These are phyloP conservation scores for Pseudoturritis turrita DNA, from an alignment of 345 rosid species.

Conservation along the genomic window DNA sequence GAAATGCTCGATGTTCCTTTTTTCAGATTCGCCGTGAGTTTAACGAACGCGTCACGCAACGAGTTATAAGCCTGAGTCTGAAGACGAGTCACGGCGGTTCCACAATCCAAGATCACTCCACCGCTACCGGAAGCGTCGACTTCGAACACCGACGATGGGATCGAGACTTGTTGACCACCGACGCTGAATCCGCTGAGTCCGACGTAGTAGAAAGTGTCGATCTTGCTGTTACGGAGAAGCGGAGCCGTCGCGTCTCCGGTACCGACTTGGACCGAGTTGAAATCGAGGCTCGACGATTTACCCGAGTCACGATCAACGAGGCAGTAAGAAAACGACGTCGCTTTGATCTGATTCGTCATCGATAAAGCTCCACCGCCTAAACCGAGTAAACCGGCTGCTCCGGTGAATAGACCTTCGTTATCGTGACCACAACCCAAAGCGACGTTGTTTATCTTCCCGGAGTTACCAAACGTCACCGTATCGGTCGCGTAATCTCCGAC, in stretches of 20 bases:
- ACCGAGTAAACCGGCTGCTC: conserved; percentile 84
- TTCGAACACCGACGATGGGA: conserved; percentile 54
- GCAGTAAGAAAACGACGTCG: conserved; percentile 81
- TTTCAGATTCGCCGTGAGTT: conserved; percentile 34
- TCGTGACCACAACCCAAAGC: conserved; percentile 88
- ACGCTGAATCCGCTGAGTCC: conserved; percentile 81
- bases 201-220: conserved; percentile 83
- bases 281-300: conserved; percentile 66
- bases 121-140: conserved; percentile 71
- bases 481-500: conserved; percentile 70
- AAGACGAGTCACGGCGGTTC: conserved; percentile 86
- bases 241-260: conserved; percentile 57
- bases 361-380: conserved; percentile 93
- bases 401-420: conserved; percentile 78
- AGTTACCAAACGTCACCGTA: conserved; percentile 62
- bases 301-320: conserved; percentile 79
- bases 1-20: conserved; percentile 43
- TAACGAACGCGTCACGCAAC: conserved; percentile 68
- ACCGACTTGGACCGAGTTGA: conserved; percentile 49
- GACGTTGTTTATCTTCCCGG: conserved; percentile 36
- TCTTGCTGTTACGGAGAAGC: conserved; percentile 46
- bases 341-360: conserved; percentile 64
- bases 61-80: conserved; percentile 74
- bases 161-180: conserved; percentile 59
- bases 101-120: conserved; percentile 83